Percentiles rank a stretch among this genome's conserved stretches.
phyloP scores from a whole-genome alignment of 495 filamentous ascomycete genomes.

The Gamarada debralockiae region DNA sequence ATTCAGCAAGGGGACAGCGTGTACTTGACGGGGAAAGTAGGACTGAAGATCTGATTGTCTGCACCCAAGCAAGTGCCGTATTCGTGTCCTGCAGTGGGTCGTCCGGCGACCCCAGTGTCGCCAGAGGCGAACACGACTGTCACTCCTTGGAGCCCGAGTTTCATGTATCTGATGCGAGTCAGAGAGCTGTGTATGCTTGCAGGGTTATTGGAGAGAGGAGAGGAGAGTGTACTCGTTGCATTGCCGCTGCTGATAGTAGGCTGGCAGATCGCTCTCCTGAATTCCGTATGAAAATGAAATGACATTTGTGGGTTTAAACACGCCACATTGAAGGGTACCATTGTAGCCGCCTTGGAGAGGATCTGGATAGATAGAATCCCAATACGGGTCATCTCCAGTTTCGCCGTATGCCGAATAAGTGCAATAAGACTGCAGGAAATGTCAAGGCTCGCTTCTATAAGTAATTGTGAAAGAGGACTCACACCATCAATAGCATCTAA shows the following conservation, averaged over 20 bases:
- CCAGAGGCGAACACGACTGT: not conserved
- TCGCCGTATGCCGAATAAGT: slow-evolving; percentile 42
- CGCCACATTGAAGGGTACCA: slow-evolving; percentile 57
- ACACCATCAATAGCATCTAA: too few species aligned
- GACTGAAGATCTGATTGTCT: too few species aligned
- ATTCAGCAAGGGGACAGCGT: not conserved
- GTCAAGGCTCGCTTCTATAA: too few species aligned
- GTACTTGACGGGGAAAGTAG: not conserved
- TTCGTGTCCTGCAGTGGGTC: not conserved
- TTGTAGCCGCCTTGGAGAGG: slow-evolving; percentile 47
- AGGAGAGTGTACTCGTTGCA: too few species aligned
- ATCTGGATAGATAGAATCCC: slow-evolving; percentile 54
- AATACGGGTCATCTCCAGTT: slow-evolving; percentile 17
- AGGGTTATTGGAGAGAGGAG: too few species aligned
- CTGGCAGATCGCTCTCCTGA: slow-evolving; percentile 48
- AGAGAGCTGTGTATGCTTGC: too few species aligned
- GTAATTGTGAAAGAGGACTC: too few species aligned
- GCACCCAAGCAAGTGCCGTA: not conserved
- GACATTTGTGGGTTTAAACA: slow-evolving; percentile 49
- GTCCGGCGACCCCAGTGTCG: not conserved
- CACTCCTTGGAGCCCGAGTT: not conserved
- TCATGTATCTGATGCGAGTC: too few species aligned
- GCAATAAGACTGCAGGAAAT: slow-evolving; percentile 58
- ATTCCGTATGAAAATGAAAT: slow-evolving; percentile 54
- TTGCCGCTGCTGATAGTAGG: slow-evolving; percentile 50